Base-by-base conservation (phyloP, 805 yeast genomes). In the Suhomyces tanzawaensis region DNA sequence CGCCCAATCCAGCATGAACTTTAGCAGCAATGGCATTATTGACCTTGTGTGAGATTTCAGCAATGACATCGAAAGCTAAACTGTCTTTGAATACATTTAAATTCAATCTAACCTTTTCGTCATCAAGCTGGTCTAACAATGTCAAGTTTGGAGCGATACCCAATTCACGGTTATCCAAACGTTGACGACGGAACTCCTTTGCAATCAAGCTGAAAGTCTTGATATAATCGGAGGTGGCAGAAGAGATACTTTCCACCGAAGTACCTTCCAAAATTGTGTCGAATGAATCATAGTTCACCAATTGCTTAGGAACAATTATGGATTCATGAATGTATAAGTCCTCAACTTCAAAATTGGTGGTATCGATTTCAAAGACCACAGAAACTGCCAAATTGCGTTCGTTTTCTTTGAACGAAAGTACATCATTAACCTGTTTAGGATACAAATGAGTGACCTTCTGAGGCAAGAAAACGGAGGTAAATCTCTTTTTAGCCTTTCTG, bases 401-500 rank as follows among this genome's bases (percentile, higher is more conserved):
- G 40, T 75, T 78, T 34, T 75, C 81, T 23, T 71, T 71, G 55
- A 90, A 80, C 2, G 88, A 80, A 26, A 79, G 62, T 17, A 74
- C 51, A 5, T 79, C 75, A 50, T 77, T 79, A 17, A 91, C 70
- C 32, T 75, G 73, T 30, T 67, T 66, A 7, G 96, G 96, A 48
- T 82, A 74, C 49, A 89, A 70, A 42, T 82, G 77, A 30, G 80
- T 76, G 19, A 74, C 70, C 44, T 75, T 76, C 57, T 90, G 96
- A 11, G 95, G 93, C 59, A 90, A 73, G 53, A 82, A 85, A 3
- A 91, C 97, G 6, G 96, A 81, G 3, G 91, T 79, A 1, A 95
- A 88, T 57, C 98, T 77, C 66, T 87, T 89, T 62, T 87, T 85
- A 1, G 95, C 85, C 57, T 91, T 89, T 45, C 90, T 81, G 55